Percentiles rank a stretch among this genome's conserved stretches.
phyloP scores from a whole-genome alignment of 805 yeast genomes.

The Hagleromyces aurorensis region DNA sequence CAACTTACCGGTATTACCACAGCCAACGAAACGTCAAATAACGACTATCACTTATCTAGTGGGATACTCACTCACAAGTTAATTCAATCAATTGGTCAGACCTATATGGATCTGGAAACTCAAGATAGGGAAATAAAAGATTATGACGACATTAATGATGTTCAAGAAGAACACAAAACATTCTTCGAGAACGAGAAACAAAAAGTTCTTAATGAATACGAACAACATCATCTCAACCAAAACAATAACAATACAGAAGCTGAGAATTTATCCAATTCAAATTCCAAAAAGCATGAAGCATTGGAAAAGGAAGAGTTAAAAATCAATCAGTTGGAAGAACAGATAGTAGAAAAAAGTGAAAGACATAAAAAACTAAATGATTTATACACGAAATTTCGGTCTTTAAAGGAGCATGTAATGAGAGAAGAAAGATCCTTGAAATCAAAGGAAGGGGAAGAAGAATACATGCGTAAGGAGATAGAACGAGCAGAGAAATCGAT shows the following conservation, averaged over 20 bases:
- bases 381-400: constrained; percentile 30
- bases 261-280: constrained; percentile 27
- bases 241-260: constrained; percentile 21
- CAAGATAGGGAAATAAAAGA: constrained; percentile 41
- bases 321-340: constrained; percentile 22
- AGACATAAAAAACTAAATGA: constrained; percentile 10
- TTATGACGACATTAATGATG: constrained; percentile 34
- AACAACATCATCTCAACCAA: constrained; percentile 27
- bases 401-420: constrained; percentile 39
- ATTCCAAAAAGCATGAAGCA: constrained; percentile 19
- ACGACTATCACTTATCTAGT: constrained; percentile 28
- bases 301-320: constrained; percentile 26
- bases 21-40: constrained; percentile 31
- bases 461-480: constrained; percentile 56
- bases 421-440: constrained; percentile 38
- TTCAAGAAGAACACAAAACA: constrained; percentile 37
- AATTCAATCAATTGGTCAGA: constrained; percentile 46
- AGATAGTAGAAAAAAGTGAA: constrained; percentile 8
- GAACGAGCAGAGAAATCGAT: constrained; percentile 44
- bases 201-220: constrained; percentile 40
- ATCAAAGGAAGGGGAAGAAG: constrained; percentile 48
- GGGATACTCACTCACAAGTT: constrained; percentile 55
- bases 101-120: constrained; percentile 37
- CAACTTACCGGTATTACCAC: constrained; percentile 44
- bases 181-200: constrained; percentile 39